A percentile compares a stretch with the other conserved stretches of the same genome.
These are phyloP conservation scores for Lasiodiplodia sp. DNA, from an alignment of 2,329 filamentous ascomycete genomes.

Conservation along the genomic window DNA sequence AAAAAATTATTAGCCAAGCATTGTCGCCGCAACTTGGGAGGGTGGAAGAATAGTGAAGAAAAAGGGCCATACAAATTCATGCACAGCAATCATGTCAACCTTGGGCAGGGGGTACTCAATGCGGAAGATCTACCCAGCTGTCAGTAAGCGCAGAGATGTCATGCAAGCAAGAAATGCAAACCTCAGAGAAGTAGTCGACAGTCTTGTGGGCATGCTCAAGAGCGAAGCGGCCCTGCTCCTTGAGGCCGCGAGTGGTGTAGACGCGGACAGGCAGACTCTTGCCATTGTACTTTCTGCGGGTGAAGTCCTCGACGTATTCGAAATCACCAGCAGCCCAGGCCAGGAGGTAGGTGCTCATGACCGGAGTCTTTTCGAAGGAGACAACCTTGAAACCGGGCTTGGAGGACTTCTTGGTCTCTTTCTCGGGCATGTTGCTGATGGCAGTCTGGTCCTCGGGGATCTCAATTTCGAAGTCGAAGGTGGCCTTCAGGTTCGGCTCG, in stretches of 20 bases:
- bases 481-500: conserved; percentile 92
- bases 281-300: conserved; percentile 87
- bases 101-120: conserved; percentile 95
- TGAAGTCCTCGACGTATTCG: conserved; percentile 92
- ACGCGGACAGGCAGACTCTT: conserved; percentile 91
- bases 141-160: conserved; percentile 27
- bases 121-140: conserved; percentile 69
- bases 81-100: conserved; percentile 86
- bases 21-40: conserved; percentile 5
- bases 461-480: conserved; percentile 92
- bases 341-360: conserved; percentile 89
- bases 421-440: conserved; percentile 94
- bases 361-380: conserved; percentile 80
- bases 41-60: conserved; percentile 38
- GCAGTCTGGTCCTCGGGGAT: conserved; percentile 87
- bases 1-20: conserved; percentile 25
- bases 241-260: conserved; percentile 93
- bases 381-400: conserved; percentile 71
- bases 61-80: conserved; percentile 75
- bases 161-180: conserved; percentile 32
- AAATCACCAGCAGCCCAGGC: conserved; percentile 98
- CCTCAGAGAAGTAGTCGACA: conserved; percentile 94
- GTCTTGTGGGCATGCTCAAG: conserved; percentile 90
- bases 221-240: conserved; percentile 89
- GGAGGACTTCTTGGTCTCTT: conserved; percentile 67